These are phyloP conservation scores for Colletotrichum liaoningense DNA, from an alignment of 2,329 filamentous ascomycete genomes.

Conservation along the genomic window DNA sequence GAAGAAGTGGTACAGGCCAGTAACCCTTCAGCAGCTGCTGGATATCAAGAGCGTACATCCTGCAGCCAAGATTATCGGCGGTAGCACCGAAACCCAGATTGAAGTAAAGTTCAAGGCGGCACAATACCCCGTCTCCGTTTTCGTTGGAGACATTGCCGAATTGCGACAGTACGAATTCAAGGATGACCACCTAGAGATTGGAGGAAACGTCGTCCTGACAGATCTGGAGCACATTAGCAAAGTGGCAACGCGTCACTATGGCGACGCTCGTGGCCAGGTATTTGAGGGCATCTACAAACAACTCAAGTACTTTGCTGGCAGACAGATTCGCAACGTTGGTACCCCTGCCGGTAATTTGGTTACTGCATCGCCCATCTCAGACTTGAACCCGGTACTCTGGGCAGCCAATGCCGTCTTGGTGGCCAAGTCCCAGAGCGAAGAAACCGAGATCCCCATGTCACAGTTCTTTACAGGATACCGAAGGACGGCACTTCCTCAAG, in stretches of 20 bases:
- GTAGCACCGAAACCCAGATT: conserved; percentile 97
- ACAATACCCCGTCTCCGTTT: conserved; percentile 90
- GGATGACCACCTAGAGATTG: conserved; percentile 87
- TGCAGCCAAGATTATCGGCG: conserved; percentile 92
- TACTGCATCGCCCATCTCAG: conserved; percentile 95
- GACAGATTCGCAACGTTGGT: conserved; percentile 97
- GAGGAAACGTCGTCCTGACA: conserved; percentile 91
- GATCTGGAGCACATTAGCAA: conserved; percentile 89
- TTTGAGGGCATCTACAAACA: conserved; percentile 95
- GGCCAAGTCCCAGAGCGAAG: conserved; percentile 79
- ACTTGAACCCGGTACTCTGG: conserved; percentile 94
- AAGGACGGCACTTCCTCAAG: conserved; percentile 80
- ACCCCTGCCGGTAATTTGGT: conserved; percentile 95
- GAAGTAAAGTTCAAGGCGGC: conserved; percentile 98
- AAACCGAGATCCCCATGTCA: conserved; percentile 89
- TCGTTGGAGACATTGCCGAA: conserved; percentile 92
- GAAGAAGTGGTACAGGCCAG: conserved; percentile 93
- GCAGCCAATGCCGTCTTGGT: conserved; percentile 85
- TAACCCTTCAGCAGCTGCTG: conserved; percentile 86
- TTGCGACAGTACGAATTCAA: conserved; percentile 84
- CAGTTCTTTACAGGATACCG: conserved; percentile 95
- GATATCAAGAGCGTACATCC: conserved; percentile 91
- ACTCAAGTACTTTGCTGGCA: conserved; percentile 91
- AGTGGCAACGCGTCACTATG: conserved; percentile 84
- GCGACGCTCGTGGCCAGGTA: conserved; percentile 76